Percentiles rank a stretch among this genome's conserved stretches.
These are phyloP conservation scores for Cytospora leucostoma DNA, from an alignment of 2,329 filamentous ascomycete genomes.

Conservation along the genomic window DNA sequence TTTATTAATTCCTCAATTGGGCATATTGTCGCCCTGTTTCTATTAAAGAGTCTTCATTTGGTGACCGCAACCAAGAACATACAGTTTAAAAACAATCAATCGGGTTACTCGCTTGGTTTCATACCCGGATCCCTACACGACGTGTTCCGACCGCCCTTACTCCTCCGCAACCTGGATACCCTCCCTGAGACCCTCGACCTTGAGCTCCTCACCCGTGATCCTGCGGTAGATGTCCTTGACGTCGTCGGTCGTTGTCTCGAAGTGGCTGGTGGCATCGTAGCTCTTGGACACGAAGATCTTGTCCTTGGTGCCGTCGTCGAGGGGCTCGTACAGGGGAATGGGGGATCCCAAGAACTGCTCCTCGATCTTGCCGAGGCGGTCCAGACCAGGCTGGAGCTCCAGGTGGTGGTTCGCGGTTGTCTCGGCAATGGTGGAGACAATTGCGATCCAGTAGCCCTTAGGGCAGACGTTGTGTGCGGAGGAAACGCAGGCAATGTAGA, in stretches of 20 bases:
- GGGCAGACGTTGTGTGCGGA: conserved; percentile 97
- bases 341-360: conserved; percentile 94
- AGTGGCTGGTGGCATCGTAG: conserved; percentile 97
- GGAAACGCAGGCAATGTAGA: conserved; percentile 95
- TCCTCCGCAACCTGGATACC: conserved; percentile 73
- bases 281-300: conserved; percentile 98
- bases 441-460: conserved; percentile 98
- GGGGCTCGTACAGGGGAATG: conserved; percentile 90
- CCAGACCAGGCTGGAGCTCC: conserved; percentile 88
- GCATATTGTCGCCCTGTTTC: background rate
- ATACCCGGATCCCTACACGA: background rate
- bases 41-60: conserved; percentile 2
- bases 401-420: conserved; percentile 89
- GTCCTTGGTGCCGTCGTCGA: conserved; percentile 79
- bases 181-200: conserved; percentile 84
- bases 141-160: conserved; percentile 39
- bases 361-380: conserved; percentile 89
- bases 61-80: background rate
- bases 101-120: background rate
- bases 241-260: conserved; percentile 89
- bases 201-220: conserved; percentile 79
- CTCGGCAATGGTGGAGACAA: conserved; percentile 97
- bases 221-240: conserved; percentile 91
- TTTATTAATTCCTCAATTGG: background rate
- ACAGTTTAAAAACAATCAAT: conserved; percentile 1